These are phyloP conservation scores for Botrytis squamosa DNA, from an alignment of 2,329 filamentous ascomycete genomes.

Conservation along the genomic window DNA sequence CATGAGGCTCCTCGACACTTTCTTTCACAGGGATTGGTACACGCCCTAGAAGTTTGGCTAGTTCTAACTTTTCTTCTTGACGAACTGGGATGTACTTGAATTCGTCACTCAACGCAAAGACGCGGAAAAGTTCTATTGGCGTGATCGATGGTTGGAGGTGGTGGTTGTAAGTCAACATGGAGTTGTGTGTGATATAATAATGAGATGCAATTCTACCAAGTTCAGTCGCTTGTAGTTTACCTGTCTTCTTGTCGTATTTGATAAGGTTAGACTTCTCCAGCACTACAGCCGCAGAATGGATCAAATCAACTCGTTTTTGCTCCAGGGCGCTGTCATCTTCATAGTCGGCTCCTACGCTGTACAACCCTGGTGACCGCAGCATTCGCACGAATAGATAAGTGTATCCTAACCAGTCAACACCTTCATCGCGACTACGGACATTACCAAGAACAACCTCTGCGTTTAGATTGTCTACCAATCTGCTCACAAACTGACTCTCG, in stretches of 20 bases:
- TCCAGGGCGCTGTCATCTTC: conserved; percentile 88
- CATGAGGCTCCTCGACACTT: conserved; percentile 92
- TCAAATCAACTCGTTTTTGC: conserved; percentile 95
- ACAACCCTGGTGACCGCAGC: conserved; percentile 90
- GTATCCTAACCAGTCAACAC: conserved; percentile 98
- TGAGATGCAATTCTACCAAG: conserved; percentile 94
- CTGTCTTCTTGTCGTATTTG: conserved; percentile 94
- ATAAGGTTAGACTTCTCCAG: conserved; percentile 84
- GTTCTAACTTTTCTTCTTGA: conserved; percentile 94
- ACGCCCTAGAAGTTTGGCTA: conserved; percentile 83
- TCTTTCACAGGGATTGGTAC: conserved; percentile 98
- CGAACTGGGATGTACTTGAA: conserved; percentile 99
- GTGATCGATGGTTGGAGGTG: conserved; percentile 91
- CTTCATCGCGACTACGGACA: conserved; percentile 85
- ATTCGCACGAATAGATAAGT: conserved; percentile 98
- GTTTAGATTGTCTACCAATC: conserved; percentile 92
- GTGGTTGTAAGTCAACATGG: conserved; percentile 96
- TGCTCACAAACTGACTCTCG: conserved; percentile 92
- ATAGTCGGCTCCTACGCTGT: conserved; percentile 94
- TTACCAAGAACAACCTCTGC: conserved; percentile 95
- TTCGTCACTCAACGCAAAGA: conserved; percentile 93
- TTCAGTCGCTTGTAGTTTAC: conserved; percentile 85
- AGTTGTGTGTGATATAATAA: conserved; percentile 96
- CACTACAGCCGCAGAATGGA: conserved; percentile 87
- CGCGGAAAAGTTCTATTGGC: conserved; percentile 92